phyloP scores from a whole-genome alignment of 768 basidiomycete species.

The Boletus reticuloceps region DNA sequence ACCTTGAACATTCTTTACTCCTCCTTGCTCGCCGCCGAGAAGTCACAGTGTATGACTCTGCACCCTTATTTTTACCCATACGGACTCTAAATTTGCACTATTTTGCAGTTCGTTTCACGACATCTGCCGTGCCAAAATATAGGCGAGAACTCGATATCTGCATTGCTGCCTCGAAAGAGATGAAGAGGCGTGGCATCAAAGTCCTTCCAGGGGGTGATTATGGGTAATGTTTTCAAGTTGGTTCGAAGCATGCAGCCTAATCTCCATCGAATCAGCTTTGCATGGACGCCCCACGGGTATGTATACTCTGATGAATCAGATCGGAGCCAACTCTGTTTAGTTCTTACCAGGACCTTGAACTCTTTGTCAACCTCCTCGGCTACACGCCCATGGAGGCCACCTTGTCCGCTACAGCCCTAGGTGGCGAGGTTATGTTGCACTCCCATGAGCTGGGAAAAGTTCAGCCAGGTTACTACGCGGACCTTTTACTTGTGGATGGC shows the following conservation, averaged over 20 bases:
- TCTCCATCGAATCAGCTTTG: slow-evolving; percentile 14
- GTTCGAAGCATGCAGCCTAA: background rate
- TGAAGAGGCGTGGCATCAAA: slow-evolving; percentile 36
- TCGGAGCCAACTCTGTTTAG: slow-evolving; percentile 12
- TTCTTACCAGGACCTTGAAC: slow-evolving; percentile 37
- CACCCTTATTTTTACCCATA: background rate
- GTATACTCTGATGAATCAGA: background rate
- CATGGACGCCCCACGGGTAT: slow-evolving; percentile 34
- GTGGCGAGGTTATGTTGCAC: slow-evolving; percentile 36
- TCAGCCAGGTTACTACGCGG: slow-evolving; percentile 36
- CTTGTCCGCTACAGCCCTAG: slow-evolving; percentile 33
- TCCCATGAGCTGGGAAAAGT: slow-evolving; percentile 38
- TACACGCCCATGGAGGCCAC: slow-evolving; percentile 39
- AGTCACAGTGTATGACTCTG: slow-evolving; percentile 19
- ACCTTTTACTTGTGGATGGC: slow-evolving; percentile 35
- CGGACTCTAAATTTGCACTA: background rate
- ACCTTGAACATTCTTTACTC: slow-evolving; percentile 32
- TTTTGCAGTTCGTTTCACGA: slow-evolving; percentile 19
- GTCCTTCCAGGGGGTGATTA: slow-evolving; percentile 39
- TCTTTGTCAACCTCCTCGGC: slow-evolving; percentile 35
- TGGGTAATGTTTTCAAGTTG: slow-evolving; percentile 20
- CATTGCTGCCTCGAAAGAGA: slow-evolving; percentile 34
- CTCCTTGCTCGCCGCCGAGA: slow-evolving; percentile 25
- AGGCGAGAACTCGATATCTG: slow-evolving; percentile 33
- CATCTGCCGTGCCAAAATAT: slow-evolving; percentile 19